Evolutionary conservation across 495 filamentous ascomycete genomes (phyloP).

Genomic region (Tetracladium setigerum): DNA sequence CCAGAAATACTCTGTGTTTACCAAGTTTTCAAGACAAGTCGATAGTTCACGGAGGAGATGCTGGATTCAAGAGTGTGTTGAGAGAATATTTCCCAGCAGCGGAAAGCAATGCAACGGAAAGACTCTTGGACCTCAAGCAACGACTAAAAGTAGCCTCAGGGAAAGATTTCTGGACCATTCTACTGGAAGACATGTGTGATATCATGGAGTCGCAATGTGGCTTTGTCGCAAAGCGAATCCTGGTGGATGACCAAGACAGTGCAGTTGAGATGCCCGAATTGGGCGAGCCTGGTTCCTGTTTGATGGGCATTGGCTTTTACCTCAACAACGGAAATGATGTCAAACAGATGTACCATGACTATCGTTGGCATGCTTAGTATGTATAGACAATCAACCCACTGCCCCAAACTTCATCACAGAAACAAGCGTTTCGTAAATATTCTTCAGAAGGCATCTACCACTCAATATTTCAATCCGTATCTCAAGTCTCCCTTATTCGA

Average conservation of each 20-base stretch:
- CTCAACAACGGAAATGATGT: slow-evolving; percentile 55
- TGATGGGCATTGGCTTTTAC: slow-evolving; percentile 63
- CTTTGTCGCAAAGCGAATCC: slow-evolving; percentile 61
- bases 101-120: slow-evolving; percentile 57
- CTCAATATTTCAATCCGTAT: too few relatives aligned
- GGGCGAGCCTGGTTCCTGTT: slow-evolving; percentile 50
- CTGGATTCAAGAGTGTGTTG: slow-evolving; percentile 34
- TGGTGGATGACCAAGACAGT: slow-evolving; percentile 48
- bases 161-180: slow-evolving; percentile 57
- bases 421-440: too few relatives aligned
- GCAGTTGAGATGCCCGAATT: slow-evolving; percentile 51
- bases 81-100: slow-evolving; percentile 34
- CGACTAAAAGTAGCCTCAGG: slow-evolving; percentile 44
- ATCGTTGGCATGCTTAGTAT: slow-evolving; percentile 58
- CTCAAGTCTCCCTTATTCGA: too few relatives aligned
- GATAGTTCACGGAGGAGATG: slow-evolving; percentile 39
- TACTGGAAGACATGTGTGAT: slow-evolving; percentile 59
- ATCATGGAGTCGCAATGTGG: slow-evolving; percentile 62
- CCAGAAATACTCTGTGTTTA: slow-evolving; percentile 36
- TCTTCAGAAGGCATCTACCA: too few relatives aligned
- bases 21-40: slow-evolving; percentile 28
- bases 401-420: too few relatives aligned
- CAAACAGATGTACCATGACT: slow-evolving; percentile 47
- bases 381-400: too few relatives aligned
- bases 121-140: slow-evolving; percentile 55